These are phyloP conservation scores for Sorghum bicolor DNA, from an alignment of 176 grass and related monocot species.

Conservation along the genomic window DNA sequence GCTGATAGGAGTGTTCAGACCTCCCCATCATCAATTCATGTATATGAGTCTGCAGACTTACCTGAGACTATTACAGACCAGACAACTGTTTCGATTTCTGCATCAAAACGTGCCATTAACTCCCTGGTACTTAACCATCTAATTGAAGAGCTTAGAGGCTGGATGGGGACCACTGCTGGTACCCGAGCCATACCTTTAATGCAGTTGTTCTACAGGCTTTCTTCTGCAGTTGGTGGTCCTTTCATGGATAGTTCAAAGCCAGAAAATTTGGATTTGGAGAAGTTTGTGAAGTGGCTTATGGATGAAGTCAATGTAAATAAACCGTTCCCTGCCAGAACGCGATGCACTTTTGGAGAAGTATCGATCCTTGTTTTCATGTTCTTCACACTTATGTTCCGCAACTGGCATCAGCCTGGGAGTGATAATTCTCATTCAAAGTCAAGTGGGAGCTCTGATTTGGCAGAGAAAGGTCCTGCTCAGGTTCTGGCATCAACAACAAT, in stretches of 20 bases:
- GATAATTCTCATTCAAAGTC: constrained; percentile 64
- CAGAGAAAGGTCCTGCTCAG: constrained; percentile 58
- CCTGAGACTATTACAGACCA: constrained; percentile 44
- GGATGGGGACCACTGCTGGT: constrained; percentile 87
- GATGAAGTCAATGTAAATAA: constrained; percentile 86
- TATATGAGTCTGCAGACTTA: constrained; percentile 71
- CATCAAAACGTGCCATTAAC: constrained; percentile 87
- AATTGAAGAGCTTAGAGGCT: constrained; percentile 86
- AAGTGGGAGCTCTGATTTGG: constrained; percentile 62
- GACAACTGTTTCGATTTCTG: constrained; percentile 89
- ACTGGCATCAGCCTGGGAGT: constrained; percentile 92
- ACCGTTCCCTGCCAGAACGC: constrained; percentile 73
- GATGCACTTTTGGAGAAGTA: constrained; percentile 85
- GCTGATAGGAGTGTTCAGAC: constrained; percentile 59
- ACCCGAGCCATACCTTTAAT: constrained; percentile 84
- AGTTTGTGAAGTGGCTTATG: constrained; percentile 91
- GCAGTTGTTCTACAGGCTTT: constrained; percentile 92
- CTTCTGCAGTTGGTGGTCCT: constrained; percentile 92
- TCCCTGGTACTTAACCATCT: constrained; percentile 74
- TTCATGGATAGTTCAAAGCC: constrained; percentile 96
- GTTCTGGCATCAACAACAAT: constrained; percentile 36
- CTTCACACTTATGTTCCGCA: constrained; percentile 97
- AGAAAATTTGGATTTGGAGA: constrained; percentile 90
- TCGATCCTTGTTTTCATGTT: constrained; percentile 98
- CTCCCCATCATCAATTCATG: constrained; percentile 62